phyloP scores from a whole-genome alignment of 371 early-diverging fungal genomes.

The Lichtheimia ramosa region DNA sequence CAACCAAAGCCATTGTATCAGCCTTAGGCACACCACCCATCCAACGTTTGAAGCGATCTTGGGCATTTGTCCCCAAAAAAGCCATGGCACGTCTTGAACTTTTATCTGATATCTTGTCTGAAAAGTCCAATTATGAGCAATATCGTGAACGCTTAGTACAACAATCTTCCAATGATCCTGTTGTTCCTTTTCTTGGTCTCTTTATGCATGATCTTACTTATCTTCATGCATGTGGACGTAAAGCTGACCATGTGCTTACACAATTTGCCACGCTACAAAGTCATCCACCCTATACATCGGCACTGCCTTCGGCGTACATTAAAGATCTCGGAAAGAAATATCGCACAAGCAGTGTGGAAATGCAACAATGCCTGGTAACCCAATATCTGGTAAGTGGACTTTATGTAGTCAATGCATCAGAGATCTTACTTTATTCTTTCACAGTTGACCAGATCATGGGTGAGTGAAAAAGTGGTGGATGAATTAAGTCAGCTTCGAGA shows the following conservation, averaged over 20 bases:
- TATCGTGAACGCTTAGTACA: constrained; percentile 57
- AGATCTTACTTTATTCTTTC: background rate
- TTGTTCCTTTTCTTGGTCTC: constrained; percentile 76
- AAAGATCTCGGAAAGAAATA: constrained; percentile 52
- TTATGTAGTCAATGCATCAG: background rate
- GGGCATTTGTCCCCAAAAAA: constrained; percentile 73
- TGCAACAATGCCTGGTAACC: constrained; percentile 55
- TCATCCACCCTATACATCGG: constrained; percentile 61
- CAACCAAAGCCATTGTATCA: constrained; percentile 70
- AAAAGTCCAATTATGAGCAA: constrained; percentile 66
- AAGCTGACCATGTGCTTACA: constrained; percentile 40
- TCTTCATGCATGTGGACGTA: constrained; percentile 40
- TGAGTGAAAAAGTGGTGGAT: constrained; percentile 75
- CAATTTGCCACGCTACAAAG: constrained; percentile 54
- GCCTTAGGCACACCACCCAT: constrained; percentile 78
- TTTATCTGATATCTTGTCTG: constrained; percentile 63
- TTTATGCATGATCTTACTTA: constrained; percentile 83
- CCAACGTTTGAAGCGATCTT: constrained; percentile 71
- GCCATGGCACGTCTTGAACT: constrained; percentile 53
- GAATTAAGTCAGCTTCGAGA: constrained; percentile 70
- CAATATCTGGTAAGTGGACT: constrained; percentile 61
- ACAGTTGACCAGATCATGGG: constrained; percentile 54
- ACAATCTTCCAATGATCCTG: constrained; percentile 44
- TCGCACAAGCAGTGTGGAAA: constrained; percentile 35
- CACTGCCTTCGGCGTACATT: constrained; percentile 44